phyloP scores from a whole-genome alignment of 2,329 filamentous ascomycete species.

The Phialophora macrospora region DNA sequence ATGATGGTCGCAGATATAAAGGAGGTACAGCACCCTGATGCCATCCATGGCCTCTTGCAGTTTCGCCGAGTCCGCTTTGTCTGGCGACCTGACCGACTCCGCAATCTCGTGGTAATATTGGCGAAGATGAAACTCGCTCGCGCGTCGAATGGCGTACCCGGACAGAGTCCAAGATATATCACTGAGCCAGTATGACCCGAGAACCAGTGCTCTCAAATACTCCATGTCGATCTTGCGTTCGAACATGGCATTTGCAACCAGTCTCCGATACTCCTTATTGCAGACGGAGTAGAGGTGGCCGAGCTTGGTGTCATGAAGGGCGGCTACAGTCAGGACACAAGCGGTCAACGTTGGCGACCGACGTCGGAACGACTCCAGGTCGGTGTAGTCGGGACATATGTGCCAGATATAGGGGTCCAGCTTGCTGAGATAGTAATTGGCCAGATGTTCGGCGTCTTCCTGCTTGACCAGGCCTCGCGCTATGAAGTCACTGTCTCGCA shows the following conservation, averaged over 20 bases:
- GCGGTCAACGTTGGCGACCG: slow-evolving; percentile 58
- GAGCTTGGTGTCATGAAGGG: slow-evolving; percentile 53
- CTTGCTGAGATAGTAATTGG: slow-evolving; percentile 50
- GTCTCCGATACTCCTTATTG: slow-evolving; percentile 57
- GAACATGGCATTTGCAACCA: slow-evolving; percentile 61
- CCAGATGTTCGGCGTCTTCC: slow-evolving; percentile 50
- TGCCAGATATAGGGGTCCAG: slow-evolving; percentile 57
- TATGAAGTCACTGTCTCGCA: slow-evolving; percentile 55
- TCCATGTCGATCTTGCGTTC: slow-evolving; percentile 58
- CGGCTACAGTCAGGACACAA: slow-evolving; percentile 54
- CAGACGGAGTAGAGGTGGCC: slow-evolving; percentile 46
- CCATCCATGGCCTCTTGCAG: slow-evolving; percentile 42
- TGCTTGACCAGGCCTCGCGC: slow-evolving; percentile 54
- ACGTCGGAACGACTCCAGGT: slow-evolving; percentile 53
- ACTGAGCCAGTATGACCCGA: slow-evolving; percentile 61
- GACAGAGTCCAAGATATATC: slow-evolving; percentile 56
- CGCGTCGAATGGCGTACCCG: slow-evolving; percentile 52
- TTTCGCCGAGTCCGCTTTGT: slow-evolving; percentile 35
- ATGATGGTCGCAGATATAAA: slow-evolving; percentile 53
- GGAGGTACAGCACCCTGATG: slow-evolving; percentile 48
- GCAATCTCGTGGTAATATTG: slow-evolving; percentile 49
- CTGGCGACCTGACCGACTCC: slow-evolving; percentile 36
- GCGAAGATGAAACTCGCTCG: slow-evolving; percentile 51
- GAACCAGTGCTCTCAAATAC: slow-evolving; percentile 59
- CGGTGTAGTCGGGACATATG: slow-evolving; percentile 53